Evolutionary conservation across 2,329 filamentous ascomycete genomes (phyloP).

Genomic region (Colletotrichum chrysophilum): DNA sequence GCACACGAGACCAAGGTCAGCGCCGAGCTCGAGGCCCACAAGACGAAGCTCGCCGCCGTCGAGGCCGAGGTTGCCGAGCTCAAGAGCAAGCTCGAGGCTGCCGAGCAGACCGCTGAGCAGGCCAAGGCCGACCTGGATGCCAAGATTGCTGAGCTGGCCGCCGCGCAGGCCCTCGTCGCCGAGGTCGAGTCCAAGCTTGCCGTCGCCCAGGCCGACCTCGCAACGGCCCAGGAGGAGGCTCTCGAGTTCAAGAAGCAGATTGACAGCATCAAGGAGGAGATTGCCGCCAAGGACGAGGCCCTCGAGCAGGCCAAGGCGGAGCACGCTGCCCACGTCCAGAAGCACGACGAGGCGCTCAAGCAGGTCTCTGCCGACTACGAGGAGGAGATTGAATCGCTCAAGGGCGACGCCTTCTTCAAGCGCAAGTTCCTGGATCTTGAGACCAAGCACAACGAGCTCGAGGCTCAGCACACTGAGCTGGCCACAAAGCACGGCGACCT

Average conservation of each 20-base stretch:
- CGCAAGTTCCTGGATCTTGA: conserved; percentile 68
- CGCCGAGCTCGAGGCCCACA: conserved; percentile 48
- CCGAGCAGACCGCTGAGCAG: conserved; percentile 48
- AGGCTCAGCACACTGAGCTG: conserved; percentile 35
- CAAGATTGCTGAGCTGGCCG: conserved; percentile 42
- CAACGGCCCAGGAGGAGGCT: conserved; percentile 51
- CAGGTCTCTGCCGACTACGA: conserved; percentile 66
- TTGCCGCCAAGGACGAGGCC: conserved; percentile 51
- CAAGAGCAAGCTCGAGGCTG: conserved; percentile 50
- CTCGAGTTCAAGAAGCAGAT: conserved; percentile 54
- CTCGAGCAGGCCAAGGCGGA: conserved; percentile 58
- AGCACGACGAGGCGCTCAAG: conserved; percentile 63
- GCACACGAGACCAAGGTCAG: conserved; percentile 50
- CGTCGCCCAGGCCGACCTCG: conserved; percentile 45
- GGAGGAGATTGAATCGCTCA: conserved; percentile 68
- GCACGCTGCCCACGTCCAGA: conserved; percentile 42
- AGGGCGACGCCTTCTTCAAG: conserved; percentile 68
- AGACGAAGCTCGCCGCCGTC: conserved; percentile 51
- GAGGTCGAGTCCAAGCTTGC: conserved; percentile 52
- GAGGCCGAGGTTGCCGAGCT: conserved; percentile 59
- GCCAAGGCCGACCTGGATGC: conserved; percentile 50
- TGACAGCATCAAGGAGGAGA: conserved; percentile 50
- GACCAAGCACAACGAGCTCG: conserved; percentile 58
- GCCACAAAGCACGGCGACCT: conserved; percentile 42
- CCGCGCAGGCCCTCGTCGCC: conserved; percentile 44